These are phyloP conservation scores for Pythium oligandrum DNA, from an alignment of 352 stramenopile genomes.

Conservation along the genomic window DNA sequence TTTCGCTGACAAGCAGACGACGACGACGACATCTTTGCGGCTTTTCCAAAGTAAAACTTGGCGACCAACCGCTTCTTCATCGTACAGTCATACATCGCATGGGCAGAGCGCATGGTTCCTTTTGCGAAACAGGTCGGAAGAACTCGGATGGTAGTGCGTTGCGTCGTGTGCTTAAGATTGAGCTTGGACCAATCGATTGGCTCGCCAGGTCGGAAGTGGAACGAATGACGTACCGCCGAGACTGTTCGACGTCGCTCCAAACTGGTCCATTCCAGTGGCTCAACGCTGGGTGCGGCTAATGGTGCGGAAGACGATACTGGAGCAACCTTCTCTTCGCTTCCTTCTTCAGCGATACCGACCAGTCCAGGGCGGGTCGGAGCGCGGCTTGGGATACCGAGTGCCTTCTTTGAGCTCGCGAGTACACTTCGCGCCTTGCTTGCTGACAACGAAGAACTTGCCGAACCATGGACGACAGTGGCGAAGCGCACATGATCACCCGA, in stretches of 20 bases:
- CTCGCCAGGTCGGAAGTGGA: conserved; percentile 22
- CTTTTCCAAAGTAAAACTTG: conserved; percentile 32
- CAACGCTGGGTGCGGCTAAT: too few relatives aligned
- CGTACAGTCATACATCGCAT: conserved; percentile 30
- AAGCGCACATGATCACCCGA: conserved; percentile 15
- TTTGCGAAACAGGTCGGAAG: conserved; percentile 25
- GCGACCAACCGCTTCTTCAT: conserved; percentile 25
- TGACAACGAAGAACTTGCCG: conserved; percentile 22
- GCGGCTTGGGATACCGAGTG: too few relatives aligned
- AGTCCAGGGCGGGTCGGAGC: too few relatives aligned
- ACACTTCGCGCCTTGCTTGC: conserved; percentile 23
- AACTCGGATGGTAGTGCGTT: conserved; percentile 30
- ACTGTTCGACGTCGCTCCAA: conserved; percentile 8
- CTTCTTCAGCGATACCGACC: not conserved
- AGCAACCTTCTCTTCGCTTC: not conserved
- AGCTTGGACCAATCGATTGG: conserved; percentile 24
- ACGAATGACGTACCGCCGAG: conserved; percentile 24
- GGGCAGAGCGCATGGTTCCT: conserved; percentile 28
- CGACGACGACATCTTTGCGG: not conserved
- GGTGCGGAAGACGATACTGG: too few relatives aligned
- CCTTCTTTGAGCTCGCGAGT: conserved; percentile 9
- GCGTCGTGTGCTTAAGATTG: conserved; percentile 26
- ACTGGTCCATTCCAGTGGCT: conserved; percentile 15
- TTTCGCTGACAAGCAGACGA: conserved; percentile 10
- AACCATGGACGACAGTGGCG: conserved; percentile 9